Evolutionary conservation across 192 early-diverging fungal species (phyloP).

Genomic region (Coemansia sp.): DNA sequence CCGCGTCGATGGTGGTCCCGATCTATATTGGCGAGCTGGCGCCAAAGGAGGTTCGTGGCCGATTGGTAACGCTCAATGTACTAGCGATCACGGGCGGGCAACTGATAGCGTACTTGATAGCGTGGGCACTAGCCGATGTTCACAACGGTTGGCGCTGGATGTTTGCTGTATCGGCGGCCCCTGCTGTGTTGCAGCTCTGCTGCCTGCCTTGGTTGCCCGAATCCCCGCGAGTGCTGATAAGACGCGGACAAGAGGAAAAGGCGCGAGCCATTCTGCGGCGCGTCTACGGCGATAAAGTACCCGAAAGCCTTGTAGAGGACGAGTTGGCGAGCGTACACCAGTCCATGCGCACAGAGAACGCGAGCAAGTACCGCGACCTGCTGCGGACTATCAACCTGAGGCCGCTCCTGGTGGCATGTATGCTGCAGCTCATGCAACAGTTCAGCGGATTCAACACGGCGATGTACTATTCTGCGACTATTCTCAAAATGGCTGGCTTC

Average conservation of each 20-base stretch:
- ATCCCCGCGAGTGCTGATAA: constrained; percentile 66
- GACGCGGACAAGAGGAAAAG: constrained; percentile 54
- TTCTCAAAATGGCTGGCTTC: constrained; percentile 55
- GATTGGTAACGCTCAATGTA: constrained; percentile 59
- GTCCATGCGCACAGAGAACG: constrained; percentile 53
- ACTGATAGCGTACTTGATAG: constrained; percentile 61
- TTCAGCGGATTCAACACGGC: constrained; percentile 74
- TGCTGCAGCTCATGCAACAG: constrained; percentile 73
- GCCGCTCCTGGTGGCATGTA: constrained; percentile 61
- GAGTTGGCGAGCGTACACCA: constrained; percentile 57
- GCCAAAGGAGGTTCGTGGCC: constrained; percentile 60
- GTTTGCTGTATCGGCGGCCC: constrained; percentile 55
- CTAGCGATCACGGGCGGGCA: constrained; percentile 63
- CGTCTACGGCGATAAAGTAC: constrained; percentile 39
- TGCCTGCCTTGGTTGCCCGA: constrained; percentile 63
- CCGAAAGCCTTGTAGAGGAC: constrained; percentile 49
- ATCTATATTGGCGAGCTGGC: constrained; percentile 60
- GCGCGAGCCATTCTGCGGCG: constrained; percentile 51
- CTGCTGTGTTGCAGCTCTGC: constrained; percentile 54
- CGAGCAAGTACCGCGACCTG: constrained; percentile 58
- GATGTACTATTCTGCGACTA: constrained; percentile 67
- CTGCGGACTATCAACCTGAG: constrained; percentile 54
- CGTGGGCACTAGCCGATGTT: constrained; percentile 58
- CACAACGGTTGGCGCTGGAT: constrained; percentile 58
- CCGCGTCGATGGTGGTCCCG: constrained; percentile 55